A percentile compares a stretch with the other conserved stretches of the same genome.
Conservation (phyloP, 768 basidiomycete genomes). For the Suillus paluster region DNA sequence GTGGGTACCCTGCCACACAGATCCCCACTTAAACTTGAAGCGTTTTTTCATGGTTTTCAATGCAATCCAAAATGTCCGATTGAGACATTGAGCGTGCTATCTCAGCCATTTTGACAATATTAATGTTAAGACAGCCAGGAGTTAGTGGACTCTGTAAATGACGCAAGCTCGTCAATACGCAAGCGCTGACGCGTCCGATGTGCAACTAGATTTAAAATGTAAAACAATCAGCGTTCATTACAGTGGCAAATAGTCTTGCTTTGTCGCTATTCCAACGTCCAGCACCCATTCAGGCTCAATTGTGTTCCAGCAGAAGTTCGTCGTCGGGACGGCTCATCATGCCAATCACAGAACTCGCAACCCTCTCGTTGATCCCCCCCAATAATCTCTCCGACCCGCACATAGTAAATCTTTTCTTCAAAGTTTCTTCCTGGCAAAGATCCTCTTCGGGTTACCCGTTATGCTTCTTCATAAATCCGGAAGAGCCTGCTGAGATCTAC, state of each 20-base stretch:
- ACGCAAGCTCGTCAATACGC: constrained; percentile 7
- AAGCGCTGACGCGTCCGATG: constrained; percentile 16
- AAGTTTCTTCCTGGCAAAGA: constrained; percentile 40
- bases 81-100: background rate
- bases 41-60: background rate
- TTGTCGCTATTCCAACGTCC: no score
- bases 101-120: background rate
- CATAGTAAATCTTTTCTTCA: constrained; percentile 35
- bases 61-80: background rate
- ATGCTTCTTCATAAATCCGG: constrained; percentile 38
- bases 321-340: constrained; percentile 23
- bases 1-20: constrained; percentile 31
- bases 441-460: constrained; percentile 47
- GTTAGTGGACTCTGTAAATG: background rate
- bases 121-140: background rate
- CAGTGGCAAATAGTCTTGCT: background rate
- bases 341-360: constrained; percentile 50
- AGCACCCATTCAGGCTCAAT: background rate
- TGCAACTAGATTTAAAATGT: background rate
- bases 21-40: constrained; percentile 11
- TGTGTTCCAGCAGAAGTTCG: background rate
- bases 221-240: background rate
- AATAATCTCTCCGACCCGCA: constrained; percentile 32
- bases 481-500: constrained; percentile 32
- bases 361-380: constrained; percentile 38